A percentile compares a stretch with the other conserved stretches of the same genome.
These are phyloP conservation scores for Cyclaneusma minus DNA, from an alignment of 2,329 filamentous ascomycete genomes.

Conservation along the genomic window DNA sequence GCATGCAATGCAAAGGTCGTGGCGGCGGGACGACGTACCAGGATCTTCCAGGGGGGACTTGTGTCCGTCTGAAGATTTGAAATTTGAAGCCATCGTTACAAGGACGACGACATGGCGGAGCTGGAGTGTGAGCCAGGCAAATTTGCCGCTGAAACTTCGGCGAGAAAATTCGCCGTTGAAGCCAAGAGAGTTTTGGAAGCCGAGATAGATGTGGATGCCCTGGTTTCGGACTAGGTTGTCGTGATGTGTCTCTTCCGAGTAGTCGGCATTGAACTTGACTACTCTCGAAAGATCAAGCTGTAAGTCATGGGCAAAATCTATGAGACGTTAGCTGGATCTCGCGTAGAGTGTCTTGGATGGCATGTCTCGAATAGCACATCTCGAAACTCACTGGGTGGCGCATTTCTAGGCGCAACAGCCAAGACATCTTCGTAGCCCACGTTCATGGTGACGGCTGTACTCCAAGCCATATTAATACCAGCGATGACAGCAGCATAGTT, in stretches of 20 bases:
- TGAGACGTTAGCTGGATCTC: slow-evolving; percentile 4
- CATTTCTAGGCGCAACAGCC: slow-evolving; percentile 34
- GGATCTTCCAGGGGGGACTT: slow-evolving; percentile 47
- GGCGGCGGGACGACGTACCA: slow-evolving; percentile 28
- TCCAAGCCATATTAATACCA: slow-evolving; percentile 37
- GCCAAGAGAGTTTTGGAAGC: slow-evolving; percentile 64
- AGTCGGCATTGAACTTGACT: slow-evolving; percentile 63
- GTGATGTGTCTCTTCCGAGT: slow-evolving; percentile 57
- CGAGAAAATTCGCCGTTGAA: slow-evolving; percentile 47
- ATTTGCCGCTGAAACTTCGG: slow-evolving; percentile 54
- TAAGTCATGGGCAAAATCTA: slow-evolving; percentile 46
- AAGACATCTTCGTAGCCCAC: slow-evolving; percentile 56
- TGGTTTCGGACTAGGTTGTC: slow-evolving; percentile 60
- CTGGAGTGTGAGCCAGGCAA: slow-evolving; percentile 61
- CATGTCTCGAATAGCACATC: slow-evolving; percentile 7
- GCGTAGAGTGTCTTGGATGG: slow-evolving; percentile 4
- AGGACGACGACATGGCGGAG: slow-evolving; percentile 56
- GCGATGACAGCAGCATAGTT: slow-evolving; percentile 43
- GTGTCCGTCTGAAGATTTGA: slow-evolving; percentile 29
- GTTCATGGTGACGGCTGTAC: slow-evolving; percentile 28
- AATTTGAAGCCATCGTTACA: slow-evolving; percentile 45
- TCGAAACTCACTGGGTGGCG: neutral
- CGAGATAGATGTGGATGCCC: slow-evolving; percentile 59
- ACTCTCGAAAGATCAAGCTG: slow-evolving; percentile 52
- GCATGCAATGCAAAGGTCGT: neutral